These are phyloP conservation scores for Rheum nobile DNA, from an alignment of 148 eudicot species.

Conservation along the genomic window DNA sequence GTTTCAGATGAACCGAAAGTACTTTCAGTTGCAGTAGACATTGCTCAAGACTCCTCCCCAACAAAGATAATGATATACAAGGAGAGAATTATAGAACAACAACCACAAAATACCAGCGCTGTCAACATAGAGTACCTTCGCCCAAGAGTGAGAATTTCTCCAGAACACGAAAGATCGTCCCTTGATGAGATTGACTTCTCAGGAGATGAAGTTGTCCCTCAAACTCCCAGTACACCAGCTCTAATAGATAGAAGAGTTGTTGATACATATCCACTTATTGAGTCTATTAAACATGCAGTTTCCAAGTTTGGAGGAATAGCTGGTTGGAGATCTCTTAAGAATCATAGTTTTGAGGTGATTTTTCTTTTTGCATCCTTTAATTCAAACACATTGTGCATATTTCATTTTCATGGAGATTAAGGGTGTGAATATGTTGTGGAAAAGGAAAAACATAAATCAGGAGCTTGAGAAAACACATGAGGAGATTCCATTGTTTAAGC, in stretches of 20 bases:
- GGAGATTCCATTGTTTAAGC: slow-evolving; percentile 61
- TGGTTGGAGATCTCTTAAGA: slow-evolving; percentile 89
- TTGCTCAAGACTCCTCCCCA: background rate
- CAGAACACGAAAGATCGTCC: background rate
- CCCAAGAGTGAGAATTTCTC: slow-evolving; percentile 3
- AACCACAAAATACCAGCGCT: background rate
- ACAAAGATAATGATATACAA: background rate
- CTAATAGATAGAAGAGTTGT: slow-evolving; percentile 32
- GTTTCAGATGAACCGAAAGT: background rate
- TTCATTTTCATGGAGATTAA: no score
- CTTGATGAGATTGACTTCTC: background rate
- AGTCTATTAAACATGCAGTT: slow-evolving; percentile 84
- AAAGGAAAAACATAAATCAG: slow-evolving; percentile 47
- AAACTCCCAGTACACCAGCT: slow-evolving; percentile 17
- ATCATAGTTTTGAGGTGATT: slow-evolving; percentile 66
- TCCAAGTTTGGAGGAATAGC: slow-evolving; percentile 89
- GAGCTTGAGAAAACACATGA: slow-evolving; percentile 56
- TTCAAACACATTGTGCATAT: background rate
- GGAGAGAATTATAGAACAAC: background rate
- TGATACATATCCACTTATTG: slow-evolving; percentile 77
- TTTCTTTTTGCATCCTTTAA: no score
- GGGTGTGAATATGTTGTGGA: no score
- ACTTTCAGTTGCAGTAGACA: background rate
- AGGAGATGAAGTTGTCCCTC: slow-evolving; percentile 10
- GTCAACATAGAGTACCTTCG: background rate